phyloP scores from a whole-genome alignment of 2,329 filamentous ascomycete species.

The Blastomyces emzantsi region DNA sequence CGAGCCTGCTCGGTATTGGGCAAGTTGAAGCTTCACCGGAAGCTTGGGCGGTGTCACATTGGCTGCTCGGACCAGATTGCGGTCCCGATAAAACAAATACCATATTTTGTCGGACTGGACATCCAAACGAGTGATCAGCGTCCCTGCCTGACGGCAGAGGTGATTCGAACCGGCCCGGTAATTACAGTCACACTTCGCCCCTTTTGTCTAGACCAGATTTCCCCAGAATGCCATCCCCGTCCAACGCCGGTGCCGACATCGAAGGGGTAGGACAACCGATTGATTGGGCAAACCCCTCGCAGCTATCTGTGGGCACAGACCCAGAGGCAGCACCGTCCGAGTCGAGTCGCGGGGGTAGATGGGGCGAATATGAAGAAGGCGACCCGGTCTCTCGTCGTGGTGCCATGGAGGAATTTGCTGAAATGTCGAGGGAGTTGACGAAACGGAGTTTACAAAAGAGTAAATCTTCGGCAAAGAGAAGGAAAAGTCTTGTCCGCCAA shows the following conservation, averaged over 20 bases:
- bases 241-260: too few relatives aligned
- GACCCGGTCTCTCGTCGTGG: conserved; percentile 43
- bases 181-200: background rate
- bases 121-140: background rate
- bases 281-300: background rate
- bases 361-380: conserved; percentile 54
- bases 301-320: background rate
- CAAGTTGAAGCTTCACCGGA: background rate
- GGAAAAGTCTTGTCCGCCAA: conserved; percentile 23
- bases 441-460: conserved; percentile 41
- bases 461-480: conserved; percentile 24
- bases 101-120: background rate
- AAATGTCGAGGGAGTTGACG: conserved; percentile 48
- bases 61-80: background rate
- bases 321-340: background rate
- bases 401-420: conserved; percentile 53
- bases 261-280: background rate
- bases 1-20: background rate
- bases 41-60: conserved; percentile 3
- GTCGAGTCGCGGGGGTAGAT: conserved; percentile 41
- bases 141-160: background rate
- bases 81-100: background rate
- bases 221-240: background rate
- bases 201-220: background rate
- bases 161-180: background rate